These are phyloP conservation scores for Boletellus deceptivus DNA, from an alignment of 1,284 basidiomycete species.

Conservation along the genomic window DNA sequence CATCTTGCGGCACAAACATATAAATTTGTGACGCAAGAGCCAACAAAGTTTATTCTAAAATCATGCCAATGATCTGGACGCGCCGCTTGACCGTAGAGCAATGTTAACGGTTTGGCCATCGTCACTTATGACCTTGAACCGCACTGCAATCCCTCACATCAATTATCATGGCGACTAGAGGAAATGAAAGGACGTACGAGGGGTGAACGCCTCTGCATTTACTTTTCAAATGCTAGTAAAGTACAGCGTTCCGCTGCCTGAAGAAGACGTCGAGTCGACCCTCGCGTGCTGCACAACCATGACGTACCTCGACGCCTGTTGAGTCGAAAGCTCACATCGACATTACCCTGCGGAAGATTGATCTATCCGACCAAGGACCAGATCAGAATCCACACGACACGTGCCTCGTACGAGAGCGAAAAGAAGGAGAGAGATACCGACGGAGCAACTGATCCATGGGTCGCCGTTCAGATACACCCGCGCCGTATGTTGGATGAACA, in stretches of 20 bases:
- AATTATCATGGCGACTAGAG: not conserved
- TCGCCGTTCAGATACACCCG: no score
- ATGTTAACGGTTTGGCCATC: slow-evolving; percentile 51
- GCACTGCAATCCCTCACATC: slow-evolving; percentile 42
- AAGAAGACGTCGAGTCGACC: not conserved
- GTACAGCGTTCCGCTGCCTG: slow-evolving; percentile 71
- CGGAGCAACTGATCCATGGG: slow-evolving; percentile 46
- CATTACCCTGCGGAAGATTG: slow-evolving; percentile 45
- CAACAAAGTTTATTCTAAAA: not conserved
- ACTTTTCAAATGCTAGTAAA: slow-evolving; percentile 77
- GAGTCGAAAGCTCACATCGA: slow-evolving; percentile 59
- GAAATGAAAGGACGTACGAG: slow-evolving; percentile 45
- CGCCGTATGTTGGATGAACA: no score
- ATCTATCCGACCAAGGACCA: slow-evolving; percentile 43
- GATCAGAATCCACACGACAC: not conserved
- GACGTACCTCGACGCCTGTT: slow-evolving; percentile 64
- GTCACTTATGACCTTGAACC: slow-evolving; percentile 69
- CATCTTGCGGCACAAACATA: not conserved
- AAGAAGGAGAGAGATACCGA: slow-evolving; percentile 34
- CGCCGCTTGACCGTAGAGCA: not conserved
- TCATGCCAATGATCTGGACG: not conserved
- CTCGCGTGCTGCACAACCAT: not conserved
- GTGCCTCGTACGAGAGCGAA: no score
- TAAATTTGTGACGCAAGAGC: not conserved
- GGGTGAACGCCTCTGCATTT: slow-evolving; percentile 68